phyloP scores from a whole-genome alignment of 176 grass and related monocot species.

The Rhynchospora breviuscula region DNA sequence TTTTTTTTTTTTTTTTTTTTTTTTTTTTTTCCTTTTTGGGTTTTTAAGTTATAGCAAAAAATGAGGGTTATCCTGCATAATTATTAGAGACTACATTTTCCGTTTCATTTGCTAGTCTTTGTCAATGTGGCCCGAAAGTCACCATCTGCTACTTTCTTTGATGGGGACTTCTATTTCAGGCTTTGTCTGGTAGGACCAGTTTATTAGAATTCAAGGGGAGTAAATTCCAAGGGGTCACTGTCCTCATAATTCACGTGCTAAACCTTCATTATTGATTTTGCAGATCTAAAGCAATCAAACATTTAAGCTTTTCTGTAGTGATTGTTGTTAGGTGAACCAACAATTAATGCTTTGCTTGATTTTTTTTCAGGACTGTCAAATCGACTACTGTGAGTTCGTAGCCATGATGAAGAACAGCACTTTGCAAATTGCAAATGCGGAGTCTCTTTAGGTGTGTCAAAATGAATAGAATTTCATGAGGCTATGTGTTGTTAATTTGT shows the following conservation, averaged over 20 bases:
- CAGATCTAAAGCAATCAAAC: not conserved
- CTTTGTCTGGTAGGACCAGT: not conserved
- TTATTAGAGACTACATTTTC: not conserved
- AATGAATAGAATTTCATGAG: slow-evolving; percentile 38
- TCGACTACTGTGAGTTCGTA: slow-evolving; percentile 75
- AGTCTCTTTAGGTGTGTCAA: slow-evolving; percentile 41
- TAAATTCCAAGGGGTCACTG: not conserved
- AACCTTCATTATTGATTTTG: not conserved
- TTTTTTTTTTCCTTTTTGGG: not conserved
- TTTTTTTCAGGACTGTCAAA: slow-evolving; percentile 71
- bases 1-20: slow-evolving; percentile 21
- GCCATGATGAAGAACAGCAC: slow-evolving; percentile 72
- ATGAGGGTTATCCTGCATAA: not conserved
- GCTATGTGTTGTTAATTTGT: slow-evolving; percentile 6
- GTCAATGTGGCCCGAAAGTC: not conserved
- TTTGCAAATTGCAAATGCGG: slow-evolving; percentile 32
- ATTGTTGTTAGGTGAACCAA: not conserved
- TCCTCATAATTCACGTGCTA: slow-evolving; percentile 3
- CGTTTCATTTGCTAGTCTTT: not conserved
- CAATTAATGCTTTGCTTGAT: slow-evolving; percentile 12
- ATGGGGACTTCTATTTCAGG: not conserved
- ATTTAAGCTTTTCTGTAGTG: not conserved
- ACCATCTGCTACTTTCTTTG: not conserved
- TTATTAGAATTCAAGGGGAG: not conserved
- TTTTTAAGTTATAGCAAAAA: not conserved